Evolutionary conservation across 1,139 yeast species (phyloP).

Genomic region (Torulaspora globosa): DNA sequence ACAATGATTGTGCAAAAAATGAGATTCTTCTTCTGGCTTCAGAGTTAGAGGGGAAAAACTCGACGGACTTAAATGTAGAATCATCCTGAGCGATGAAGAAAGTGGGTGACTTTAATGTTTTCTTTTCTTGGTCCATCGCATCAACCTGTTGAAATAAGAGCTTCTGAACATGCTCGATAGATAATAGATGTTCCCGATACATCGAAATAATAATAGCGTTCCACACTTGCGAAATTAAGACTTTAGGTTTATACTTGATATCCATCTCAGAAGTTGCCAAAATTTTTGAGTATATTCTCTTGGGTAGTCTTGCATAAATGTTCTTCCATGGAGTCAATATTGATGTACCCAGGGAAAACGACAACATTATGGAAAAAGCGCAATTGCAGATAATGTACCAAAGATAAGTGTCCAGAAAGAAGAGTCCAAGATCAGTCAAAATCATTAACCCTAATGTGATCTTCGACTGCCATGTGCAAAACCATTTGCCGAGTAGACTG

Average conservation of each 20-base stretch:
- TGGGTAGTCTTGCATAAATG: conserved; percentile 68
- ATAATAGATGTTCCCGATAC: conserved; percentile 74
- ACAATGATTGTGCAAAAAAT: conserved; percentile 81
- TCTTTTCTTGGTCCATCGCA: conserved; percentile 38
- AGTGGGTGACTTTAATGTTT: conserved; percentile 53
- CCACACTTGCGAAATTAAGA: conserved; percentile 70
- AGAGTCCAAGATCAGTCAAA: conserved; percentile 65
- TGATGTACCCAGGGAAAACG: conserved; percentile 73
- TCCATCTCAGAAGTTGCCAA: conserved; percentile 51
- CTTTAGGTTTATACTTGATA: conserved; percentile 46
- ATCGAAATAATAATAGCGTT: conserved; percentile 70
- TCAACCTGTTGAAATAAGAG: conserved; percentile 53
- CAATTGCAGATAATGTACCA: conserved; percentile 87
- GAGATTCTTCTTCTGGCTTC: conserved; percentile 81
- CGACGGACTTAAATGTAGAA: conserved; percentile 61
- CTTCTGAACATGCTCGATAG: conserved; percentile 63
- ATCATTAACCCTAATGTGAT: conserved; percentile 53
- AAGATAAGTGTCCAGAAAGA: conserved; percentile 78
- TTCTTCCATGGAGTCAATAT: conserved; percentile 86
- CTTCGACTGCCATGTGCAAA: conserved; percentile 61
- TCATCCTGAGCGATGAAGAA: conserved; percentile 79
- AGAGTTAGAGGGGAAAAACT: conserved; percentile 55
- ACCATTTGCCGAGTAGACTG: conserved; percentile 42
- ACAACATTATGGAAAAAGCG: conserved; percentile 61
- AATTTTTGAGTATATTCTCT: conserved; percentile 64